Percentiles rank a stretch among this genome's conserved stretches.
Conservation (phyloP, 2,329 filamentous ascomycete species). For the Helotiales sp. region DNA sequence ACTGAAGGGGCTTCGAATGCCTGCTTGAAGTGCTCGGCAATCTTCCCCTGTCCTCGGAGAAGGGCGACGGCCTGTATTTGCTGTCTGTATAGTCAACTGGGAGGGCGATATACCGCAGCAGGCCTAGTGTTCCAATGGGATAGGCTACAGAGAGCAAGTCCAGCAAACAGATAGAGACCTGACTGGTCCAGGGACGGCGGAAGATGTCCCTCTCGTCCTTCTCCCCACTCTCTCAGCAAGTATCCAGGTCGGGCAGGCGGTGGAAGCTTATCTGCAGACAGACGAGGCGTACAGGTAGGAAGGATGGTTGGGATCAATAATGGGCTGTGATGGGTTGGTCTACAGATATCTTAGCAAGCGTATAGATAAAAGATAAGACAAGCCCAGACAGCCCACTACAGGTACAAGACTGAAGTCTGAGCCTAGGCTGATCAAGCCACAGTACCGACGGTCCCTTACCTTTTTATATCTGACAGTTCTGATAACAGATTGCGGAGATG, state of each 20-base stretch:
- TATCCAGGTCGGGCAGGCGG: slow-evolving; percentile 10
- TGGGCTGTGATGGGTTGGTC: background rate
- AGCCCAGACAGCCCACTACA: background rate
- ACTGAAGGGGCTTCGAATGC: slow-evolving; percentile 26
- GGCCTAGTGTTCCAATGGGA: slow-evolving; percentile 5
- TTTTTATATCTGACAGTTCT: slow-evolving; percentile 19
- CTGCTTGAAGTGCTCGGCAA: slow-evolving; percentile 21
- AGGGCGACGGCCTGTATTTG: slow-evolving; percentile 31
- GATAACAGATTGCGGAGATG: background rate
- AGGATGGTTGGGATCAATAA: background rate
- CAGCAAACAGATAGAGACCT: slow-evolving; percentile 30
- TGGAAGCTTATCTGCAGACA: slow-evolving; percentile 16
- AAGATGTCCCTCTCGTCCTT: slow-evolving; percentile 22
- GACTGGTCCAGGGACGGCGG: slow-evolving; percentile 24
- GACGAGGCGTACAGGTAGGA: background rate
- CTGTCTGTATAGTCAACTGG: slow-evolving; percentile 6
- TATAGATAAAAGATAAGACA: slow-evolving; percentile 12
- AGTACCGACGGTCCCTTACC: background rate
- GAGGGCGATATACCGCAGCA: slow-evolving; percentile 5
- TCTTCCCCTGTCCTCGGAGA: slow-evolving; percentile 38
- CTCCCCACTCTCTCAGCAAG: slow-evolving; percentile 28
- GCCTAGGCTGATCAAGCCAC: slow-evolving; percentile 9
- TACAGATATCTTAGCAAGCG: slow-evolving; percentile 20
- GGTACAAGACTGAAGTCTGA: background rate
- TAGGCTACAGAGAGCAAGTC: slow-evolving; percentile 30